Evolutionary conservation across 257 asterid species (phyloP).

Genomic region (Solanum raphanifolium): DNA sequence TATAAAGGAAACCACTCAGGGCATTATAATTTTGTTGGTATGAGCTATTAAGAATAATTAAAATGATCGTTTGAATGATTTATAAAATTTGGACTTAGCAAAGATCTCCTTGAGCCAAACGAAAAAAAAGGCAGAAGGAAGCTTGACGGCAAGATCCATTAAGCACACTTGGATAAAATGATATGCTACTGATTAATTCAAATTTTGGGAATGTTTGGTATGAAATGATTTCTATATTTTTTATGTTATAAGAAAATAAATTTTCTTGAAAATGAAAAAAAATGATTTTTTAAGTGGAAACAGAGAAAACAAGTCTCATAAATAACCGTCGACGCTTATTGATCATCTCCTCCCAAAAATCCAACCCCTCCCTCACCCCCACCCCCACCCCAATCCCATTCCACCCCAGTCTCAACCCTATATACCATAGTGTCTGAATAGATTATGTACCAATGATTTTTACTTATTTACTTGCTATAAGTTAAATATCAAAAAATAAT

Average conservation of each 20-base stretch:
- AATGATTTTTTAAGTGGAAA: accelerated
- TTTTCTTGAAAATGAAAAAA: not conserved
- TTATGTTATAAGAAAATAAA: not conserved
- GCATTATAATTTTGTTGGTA: not conserved
- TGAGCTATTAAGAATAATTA: too few species aligned
- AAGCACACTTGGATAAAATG: too few species aligned
- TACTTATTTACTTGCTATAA: not conserved
- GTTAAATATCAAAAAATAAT: not conserved
- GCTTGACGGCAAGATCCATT: not conserved
- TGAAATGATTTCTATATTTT: not conserved
- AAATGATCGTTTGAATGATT: not conserved
- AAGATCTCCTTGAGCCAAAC: not conserved
- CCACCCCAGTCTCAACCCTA: not conserved
- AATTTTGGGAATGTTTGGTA: not conserved
- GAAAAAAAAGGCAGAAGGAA: not conserved
- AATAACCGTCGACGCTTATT: not conserved
- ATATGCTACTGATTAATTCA: not conserved
- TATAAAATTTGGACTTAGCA: not conserved
- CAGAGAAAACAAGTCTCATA: not conserved
- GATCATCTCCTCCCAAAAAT: not conserved
- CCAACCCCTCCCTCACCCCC: not conserved
- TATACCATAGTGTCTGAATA: not conserved
- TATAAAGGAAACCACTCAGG: not conserved
- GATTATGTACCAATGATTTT: not conserved
- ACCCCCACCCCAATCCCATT: too few species aligned